Base-by-base conservation (phyloP, 768 basidiomycete species). In the Lactifluus piperatus region DNA sequence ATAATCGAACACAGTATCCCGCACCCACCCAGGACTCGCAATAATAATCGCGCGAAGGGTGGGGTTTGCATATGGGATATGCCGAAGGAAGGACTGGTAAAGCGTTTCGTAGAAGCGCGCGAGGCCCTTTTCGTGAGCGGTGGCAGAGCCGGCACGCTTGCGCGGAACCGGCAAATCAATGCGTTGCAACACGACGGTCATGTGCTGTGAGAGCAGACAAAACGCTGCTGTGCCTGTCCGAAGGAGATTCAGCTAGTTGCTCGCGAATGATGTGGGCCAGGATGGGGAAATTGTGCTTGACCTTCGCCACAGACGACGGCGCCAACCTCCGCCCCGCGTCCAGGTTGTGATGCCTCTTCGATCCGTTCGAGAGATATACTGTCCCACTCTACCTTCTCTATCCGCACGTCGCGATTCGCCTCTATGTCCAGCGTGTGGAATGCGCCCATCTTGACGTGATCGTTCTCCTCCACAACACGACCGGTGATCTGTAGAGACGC, bases 281-380 rank as follows among this genome's bases (percentile, higher is more conserved):
- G 18, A n/a, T 16, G 24, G n/a, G 27, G n/a, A 26, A n/a, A n/a
- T n/a, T 29, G 10, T 37, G 41, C 55, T 16, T 26, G 39, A 81
- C 81, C 97, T 77, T 99, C 97, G 34, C 97, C 95, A 64, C 91
- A 92, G 4, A 99, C 91, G 24, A 99, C 80, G 0, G 97, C 97
- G 14, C 91, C 97, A 4, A 99, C 87, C 67, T 99, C 97, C 5
- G 97, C 97, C 0, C 97, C 95, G 65, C 88, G 77, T 26, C 95
- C 97, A n/a, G 93, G 93, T 39, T 90, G 76, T 55, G 91, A 94
- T 22, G 93, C 82, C 62, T 98, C 97, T 52, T 89, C 78, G 0
- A 99, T 82, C 20, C 95, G 78, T 29, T 83, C 79, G 14, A 87
- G 70, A 1, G 94, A 88, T 52, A 99, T 74, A 58, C 88, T 91